phyloP scores from a whole-genome alignment of 2,329 filamentous ascomycete genomes.

The Xylogone sp. region DNA sequence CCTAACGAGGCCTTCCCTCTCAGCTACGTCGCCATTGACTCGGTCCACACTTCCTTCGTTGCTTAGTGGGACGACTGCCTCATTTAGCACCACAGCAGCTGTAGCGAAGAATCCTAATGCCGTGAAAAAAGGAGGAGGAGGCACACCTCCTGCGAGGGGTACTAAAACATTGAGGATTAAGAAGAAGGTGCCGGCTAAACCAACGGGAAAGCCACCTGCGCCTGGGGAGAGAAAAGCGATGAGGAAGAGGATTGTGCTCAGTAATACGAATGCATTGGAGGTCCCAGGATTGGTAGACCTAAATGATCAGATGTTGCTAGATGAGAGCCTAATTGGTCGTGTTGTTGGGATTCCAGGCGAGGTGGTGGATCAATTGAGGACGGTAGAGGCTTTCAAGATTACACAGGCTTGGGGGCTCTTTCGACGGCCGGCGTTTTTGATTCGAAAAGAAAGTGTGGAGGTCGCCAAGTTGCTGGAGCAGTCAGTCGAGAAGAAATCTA shows the following conservation, averaged over 20 bases:
- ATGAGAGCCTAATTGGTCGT: conserved; percentile 54
- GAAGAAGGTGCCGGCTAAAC: conserved; percentile 38
- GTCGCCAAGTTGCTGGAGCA: conserved; percentile 61
- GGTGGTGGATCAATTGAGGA: conserved; percentile 75
- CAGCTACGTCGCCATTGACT: conserved; percentile 37
- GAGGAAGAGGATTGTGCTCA: conserved; percentile 85
- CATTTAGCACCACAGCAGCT: conserved; percentile 23
- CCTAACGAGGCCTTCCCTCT: conserved; percentile 43
- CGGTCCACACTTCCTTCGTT: conserved; percentile 30
- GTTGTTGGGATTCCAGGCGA: conserved; percentile 66
- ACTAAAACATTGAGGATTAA: conserved; percentile 32
- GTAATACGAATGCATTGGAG: conserved; percentile 87
- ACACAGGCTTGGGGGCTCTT: conserved; percentile 89
- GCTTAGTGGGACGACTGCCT: conserved; percentile 21
- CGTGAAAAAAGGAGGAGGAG: conserved; percentile 6
- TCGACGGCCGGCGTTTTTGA: conserved; percentile 71
- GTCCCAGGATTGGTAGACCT: conserved; percentile 66
- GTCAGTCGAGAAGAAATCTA: conserved; percentile 50
- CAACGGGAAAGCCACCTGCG: conserved; percentile 49
- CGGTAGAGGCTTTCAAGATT: conserved; percentile 86
- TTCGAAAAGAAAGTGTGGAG: conserved; percentile 74
- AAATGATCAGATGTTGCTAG: conserved; percentile 48
- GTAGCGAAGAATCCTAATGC: conserved; percentile 18
- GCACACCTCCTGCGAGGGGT: not conserved
- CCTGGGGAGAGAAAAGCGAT: conserved; percentile 82